These are phyloP conservation scores for Bacidia rubella DNA, from an alignment of 495 filamentous ascomycete genomes.

Conservation along the genomic window DNA sequence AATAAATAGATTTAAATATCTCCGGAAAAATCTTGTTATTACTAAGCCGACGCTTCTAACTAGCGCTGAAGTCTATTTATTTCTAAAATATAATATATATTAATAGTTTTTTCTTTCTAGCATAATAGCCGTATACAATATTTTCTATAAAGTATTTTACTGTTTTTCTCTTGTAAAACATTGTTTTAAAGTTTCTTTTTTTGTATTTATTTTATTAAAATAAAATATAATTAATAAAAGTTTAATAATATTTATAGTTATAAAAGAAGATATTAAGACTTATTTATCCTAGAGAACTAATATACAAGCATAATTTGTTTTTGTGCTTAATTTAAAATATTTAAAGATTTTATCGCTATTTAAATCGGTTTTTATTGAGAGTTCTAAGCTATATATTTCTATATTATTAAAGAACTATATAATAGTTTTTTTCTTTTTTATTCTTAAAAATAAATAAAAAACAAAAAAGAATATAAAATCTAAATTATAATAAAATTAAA, in stretches of 20 bases:
- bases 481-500: too few relatives aligned
- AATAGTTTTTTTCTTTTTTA: conserved; percentile 7
- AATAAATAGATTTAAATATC: conserved; percentile 4
- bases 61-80: conserved; percentile 9
- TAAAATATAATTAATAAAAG: conserved; percentile 1
- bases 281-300: not conserved
- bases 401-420: conserved; percentile 11
- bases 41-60: conserved; percentile 5
- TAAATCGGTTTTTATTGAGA: conserved; percentile 3
- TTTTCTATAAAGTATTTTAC: not conserved
- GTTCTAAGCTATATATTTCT: conserved; percentile 5
- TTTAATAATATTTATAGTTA: conserved; percentile 1
- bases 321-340: conserved; percentile 3
- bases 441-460: conserved; percentile 4
- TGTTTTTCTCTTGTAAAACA: not conserved
- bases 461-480: too few relatives aligned
- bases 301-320: conserved; percentile 3
- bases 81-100: conserved; percentile 1
- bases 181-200: not conserved
- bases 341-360: conserved; percentile 7
- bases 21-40: conserved; percentile 8
- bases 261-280: conserved; percentile 1
- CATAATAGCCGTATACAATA: not conserved
- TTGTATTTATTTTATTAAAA: conserved; percentile 5
- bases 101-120: not conserved